Evolutionary conservation across 2,329 filamentous ascomycete genomes (phyloP), one percentile per base, ranked within the genome.

Genomic region (Fonsecaea nubica): DNA sequence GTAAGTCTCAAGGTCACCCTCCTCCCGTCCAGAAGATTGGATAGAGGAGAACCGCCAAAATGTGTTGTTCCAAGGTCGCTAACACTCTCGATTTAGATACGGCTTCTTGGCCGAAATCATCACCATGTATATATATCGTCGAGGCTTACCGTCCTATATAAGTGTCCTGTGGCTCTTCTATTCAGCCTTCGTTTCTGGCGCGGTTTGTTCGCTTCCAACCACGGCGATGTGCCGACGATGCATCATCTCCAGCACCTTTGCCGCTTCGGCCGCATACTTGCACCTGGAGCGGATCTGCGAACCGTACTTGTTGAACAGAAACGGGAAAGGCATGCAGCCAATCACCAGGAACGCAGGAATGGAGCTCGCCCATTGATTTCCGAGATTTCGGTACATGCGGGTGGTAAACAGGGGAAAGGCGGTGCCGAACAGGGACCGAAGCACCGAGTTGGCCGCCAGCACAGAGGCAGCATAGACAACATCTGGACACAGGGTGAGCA

Each of bases 271-370:
- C 36, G 63, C 65, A 58, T 68, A 65, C 30, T 58, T 69, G 64
- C 66, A 61, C 74, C 82, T 85, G 76, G 83, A 80, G 30, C 90
- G 84, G 72, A 93, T 90, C 36, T 70, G 30, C 10, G 76, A 38
- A 18, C 68, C 68, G 53, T 68, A 70, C 40, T 59, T 62, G 50
- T 70, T 48, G 56, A 70, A 64, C 32, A 68, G 45, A 59, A 70
- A 68, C 35, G 79, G 79, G 64, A 81, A 79, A 2, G 79, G 79
- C 18, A 81, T 75, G 40, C 79, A 80, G 3, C 76, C 76, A 18
- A 82, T 67, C 2, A 80, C 80, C 54, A 83, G 63, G 69, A 83
- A 83, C 0, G 76, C 82, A 0, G 80, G 80, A 25, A 83, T 72
- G 30, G 76, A 78, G 9, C 78, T 78, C 10, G 80, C 81, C 82